Conservation (phyloP, 2,329 filamentous ascomycete species). For the Xylaria sp. region DNA sequence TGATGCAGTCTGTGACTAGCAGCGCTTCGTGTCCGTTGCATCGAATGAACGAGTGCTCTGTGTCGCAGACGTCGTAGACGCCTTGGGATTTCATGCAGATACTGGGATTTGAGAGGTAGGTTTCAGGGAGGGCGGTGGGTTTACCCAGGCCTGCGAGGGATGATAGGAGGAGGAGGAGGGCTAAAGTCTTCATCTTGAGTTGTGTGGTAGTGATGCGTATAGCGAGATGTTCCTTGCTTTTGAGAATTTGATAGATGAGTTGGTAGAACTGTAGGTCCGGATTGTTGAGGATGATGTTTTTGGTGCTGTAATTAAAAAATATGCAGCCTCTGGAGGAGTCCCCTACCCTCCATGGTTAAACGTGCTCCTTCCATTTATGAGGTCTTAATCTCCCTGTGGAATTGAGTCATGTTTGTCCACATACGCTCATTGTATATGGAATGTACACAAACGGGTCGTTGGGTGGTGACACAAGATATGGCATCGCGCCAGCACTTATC, state of each 20-base stretch:
- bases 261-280: background rate
- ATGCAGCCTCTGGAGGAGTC: too few relatives aligned
- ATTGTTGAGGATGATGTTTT: background rate
- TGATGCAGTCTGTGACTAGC: slow-evolving; percentile 24
- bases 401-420: background rate
- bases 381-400: background rate
- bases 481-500: background rate
- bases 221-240: too few relatives aligned
- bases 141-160: slow-evolving; percentile 5
- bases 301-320: background rate
- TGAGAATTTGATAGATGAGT: too few relatives aligned
- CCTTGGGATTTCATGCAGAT: slow-evolving; percentile 14
- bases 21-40: slow-evolving; percentile 29
- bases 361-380: background rate
- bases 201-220: background rate
- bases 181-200: slow-evolving; percentile 18
- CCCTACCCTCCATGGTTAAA: too few relatives aligned
- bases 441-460: background rate
- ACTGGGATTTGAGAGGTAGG: background rate
- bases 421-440: too few relatives aligned
- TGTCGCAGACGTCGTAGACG: slow-evolving; percentile 37
- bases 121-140: background rate
- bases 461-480: background rate
- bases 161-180: slow-evolving; percentile 14
- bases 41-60: slow-evolving; percentile 25